Base-by-base conservation (phyloP, 176 grass and related monocot genomes). In the Musa troglodytarum region DNA sequence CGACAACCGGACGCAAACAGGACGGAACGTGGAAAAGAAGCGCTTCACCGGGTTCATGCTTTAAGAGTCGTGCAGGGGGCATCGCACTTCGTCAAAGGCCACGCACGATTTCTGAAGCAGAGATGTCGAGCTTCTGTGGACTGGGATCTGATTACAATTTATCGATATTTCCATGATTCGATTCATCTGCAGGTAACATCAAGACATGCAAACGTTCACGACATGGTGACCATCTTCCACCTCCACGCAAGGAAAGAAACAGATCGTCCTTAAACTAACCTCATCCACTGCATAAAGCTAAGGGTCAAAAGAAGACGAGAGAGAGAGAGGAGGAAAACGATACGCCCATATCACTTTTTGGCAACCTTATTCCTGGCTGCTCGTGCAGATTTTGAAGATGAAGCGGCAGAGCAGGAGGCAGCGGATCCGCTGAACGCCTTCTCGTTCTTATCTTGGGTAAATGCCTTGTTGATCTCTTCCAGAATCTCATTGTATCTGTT, bases 401-500 rank as follows among this genome's bases (percentile, higher is more conserved):
- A 56, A 29, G 53, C 34, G 34, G 34, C 24, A 56, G 72, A 34
- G 23, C 20, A 0, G 11, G 72, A 19, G 11, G 53, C 12, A 2
- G 72, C 21, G 9, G 72, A 10, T 34, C 21, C 9, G 19, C 11
- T 10, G 1, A 55, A 8, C 17, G 52, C 72, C n/a, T 74, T 26
- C 56, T 28, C 72, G 10, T 74, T 16, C 56, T 28, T 74, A 28
- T 74, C 72, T 74, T 57, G 11, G 53, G 52, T 57, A 56, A 56
- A 74, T 34, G 52, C 53, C 15, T 4, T 13, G 14, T 28, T 56
- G 8, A 74, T 43, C 13, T 74, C 53, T 28, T 16, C 14, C 13
- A 56, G 72, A 74, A 74, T 54, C 28, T 74, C 72, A 28, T 58
- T 74, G 16, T 74, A 74, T 29, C 72, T 74, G 23, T 17, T 29